Percentiles rank a stretch among this genome's conserved stretches.
phyloP scores from a whole-genome alignment of 73 alveolate genomes.

The Paramecium biaurelia region DNA sequence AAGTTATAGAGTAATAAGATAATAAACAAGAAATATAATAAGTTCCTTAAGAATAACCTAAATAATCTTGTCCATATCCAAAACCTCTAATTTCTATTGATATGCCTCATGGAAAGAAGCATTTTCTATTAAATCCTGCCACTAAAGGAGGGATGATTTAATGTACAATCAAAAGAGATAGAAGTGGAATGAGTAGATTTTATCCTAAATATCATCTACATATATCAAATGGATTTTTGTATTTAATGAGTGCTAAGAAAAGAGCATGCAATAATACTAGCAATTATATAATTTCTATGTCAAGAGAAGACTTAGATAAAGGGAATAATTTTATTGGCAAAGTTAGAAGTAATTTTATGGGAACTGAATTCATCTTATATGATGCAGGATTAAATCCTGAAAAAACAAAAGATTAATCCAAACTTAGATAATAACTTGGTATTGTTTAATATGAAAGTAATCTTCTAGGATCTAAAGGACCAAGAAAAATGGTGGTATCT shows the following conservation, averaged over 20 bases:
- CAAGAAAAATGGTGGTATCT: conserved; percentile 83
- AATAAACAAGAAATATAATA: background rate
- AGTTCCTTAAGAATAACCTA: background rate
- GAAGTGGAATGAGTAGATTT: conserved; percentile 76
- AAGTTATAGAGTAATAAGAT: background rate
- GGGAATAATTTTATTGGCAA: conserved; percentile 79
- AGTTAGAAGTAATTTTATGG: conserved; percentile 88
- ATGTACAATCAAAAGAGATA: conserved; percentile 80
- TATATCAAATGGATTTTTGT: conserved; percentile 80
- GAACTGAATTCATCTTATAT: conserved; percentile 84
- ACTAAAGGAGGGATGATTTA: conserved; percentile 70
- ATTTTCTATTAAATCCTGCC: conserved; percentile 63
- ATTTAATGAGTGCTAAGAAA: conserved; percentile 86
- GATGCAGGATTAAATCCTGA: conserved; percentile 88
- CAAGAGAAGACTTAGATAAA: conserved; percentile 72
- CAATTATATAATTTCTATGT: conserved; percentile 78
- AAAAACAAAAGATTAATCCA: conserved; percentile 70
- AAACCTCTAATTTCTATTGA: background rate
- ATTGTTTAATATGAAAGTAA: conserved; percentile 84
- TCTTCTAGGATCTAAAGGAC: conserved; percentile 90
- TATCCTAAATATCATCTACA: conserved; percentile 84
- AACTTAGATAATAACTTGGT: conserved; percentile 72
- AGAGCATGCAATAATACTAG: conserved; percentile 79
- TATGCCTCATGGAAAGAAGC: conserved; percentile 58
- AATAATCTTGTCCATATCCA: conserved; percentile 51